Evolutionary conservation across 208 protist genomes (phyloP), one percentile per base, ranked within the genome.

Genomic region (Acanthamoeba triangularis): DNA sequence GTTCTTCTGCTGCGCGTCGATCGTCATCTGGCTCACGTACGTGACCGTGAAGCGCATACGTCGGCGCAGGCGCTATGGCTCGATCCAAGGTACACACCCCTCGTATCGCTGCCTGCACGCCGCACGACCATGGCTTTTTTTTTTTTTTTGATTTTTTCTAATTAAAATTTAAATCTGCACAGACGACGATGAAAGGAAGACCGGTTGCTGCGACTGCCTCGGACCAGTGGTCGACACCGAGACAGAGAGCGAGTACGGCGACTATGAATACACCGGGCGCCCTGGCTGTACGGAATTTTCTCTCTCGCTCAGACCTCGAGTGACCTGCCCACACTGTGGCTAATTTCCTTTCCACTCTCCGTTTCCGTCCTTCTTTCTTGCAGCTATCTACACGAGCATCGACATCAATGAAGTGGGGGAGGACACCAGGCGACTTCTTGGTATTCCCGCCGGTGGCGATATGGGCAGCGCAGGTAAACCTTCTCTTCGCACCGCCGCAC

Each of bases 351-450:
- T 61, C 11, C 54, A 61, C 54, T 25, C 56, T 0, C 14, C 23
- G 25, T 28, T 63, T 18, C 54, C 16, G 4, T 54, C 30, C 4
- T 52, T 13, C 16, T n/a, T 52, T 16, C 49, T 82, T 37, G 37
- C 41, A 88, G 80, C 80, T n/a, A 88, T 88, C 28, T 88, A 88
- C 52, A 63, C 87, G 41, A 93, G 65, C 41, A 93, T 93, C 30
- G 65, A 93, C 25, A 41, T 78, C 87, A 78, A 52, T n/a, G 87
- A 93, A 52, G 65, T 93, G 52, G 87, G 87, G 3, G 87, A 93
- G 28, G 87, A 93, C 28, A 93, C 87, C 59, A 0, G 61, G 11
- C 52, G 56, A 14, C 87, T 93, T 59, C 87, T 93, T 33, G 87
- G 87, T n/a, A 93, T 93, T 56, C 35, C 56, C 0, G 30, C 41